Evolutionary conservation across 257 asterid species (phyloP), one percentile per base, ranked within the genome.

Genomic region (Fraxinus anomala): DNA sequence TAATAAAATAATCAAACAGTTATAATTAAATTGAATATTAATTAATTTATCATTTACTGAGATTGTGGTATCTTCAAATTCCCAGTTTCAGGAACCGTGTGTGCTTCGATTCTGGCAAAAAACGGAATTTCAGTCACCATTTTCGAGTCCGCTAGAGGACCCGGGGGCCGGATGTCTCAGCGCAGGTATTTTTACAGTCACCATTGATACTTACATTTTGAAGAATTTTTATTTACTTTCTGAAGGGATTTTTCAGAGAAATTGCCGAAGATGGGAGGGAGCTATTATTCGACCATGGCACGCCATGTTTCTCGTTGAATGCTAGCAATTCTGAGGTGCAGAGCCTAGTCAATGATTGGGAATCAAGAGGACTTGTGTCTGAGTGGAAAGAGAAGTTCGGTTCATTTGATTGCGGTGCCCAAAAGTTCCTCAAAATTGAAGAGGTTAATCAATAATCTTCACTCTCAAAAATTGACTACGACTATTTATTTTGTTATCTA

Each of bases 131-230:
- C 97, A 8, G 98, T 91, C 76, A 89, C 98, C 73, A 31, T 94
- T 77, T 91, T 94, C 77, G 98, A 94, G 80, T 89, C 94, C 24
- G 97, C 86, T 59, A 84, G 98, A 83, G 97, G 97, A 65, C 94
- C 98, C 40, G 98, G 98, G 76, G 97, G 98, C 77, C 92, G 98
- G 75, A 92, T 94, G 97, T 92, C 97, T 72, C 97, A 90, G 72
- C 89, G 98, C 83, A 92, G 98, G 97, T 91, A 40, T 11, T 1
- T 6, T 65, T 19, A 2, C 23, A 0, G 23, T 31, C 11, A 12
- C 47, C 3, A 67, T 19, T 34, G 37, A 36, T 56, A 16, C 65
- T 7, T 4, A 73, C 33, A 3, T 73, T 73, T 63, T 21, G 34
- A 47, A 16, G 33, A 51, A 31, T 47, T 21, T 39, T 44, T 23